Evolutionary conservation across 768 basidiomycete species (phyloP).

Genomic region (Auriculariales sp.): DNA sequence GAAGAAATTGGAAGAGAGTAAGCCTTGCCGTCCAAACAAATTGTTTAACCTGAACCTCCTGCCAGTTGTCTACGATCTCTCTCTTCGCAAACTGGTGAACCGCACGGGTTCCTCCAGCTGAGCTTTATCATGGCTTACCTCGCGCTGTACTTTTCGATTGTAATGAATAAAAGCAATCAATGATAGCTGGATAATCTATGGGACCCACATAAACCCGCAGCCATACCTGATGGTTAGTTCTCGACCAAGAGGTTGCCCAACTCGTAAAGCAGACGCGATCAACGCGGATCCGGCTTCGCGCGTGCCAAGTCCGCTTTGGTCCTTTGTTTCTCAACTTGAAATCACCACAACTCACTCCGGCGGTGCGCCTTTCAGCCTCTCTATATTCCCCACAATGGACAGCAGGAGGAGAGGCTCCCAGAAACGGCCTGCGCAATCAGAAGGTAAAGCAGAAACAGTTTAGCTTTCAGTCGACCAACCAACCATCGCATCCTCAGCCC

Average conservation of each 20-base stretch:
- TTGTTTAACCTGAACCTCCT: neutral
- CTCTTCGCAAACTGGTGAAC: constrained; percentile 43
- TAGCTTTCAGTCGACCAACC: constrained; percentile 1
- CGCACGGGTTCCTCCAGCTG: neutral
- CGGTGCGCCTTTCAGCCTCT: no score
- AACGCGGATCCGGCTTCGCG: neutral
- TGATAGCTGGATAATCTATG: neutral
- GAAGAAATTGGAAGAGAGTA: constrained; percentile 81
- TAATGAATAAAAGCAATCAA: neutral
- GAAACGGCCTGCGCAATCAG: constrained; percentile 54
- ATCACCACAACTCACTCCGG: no score
- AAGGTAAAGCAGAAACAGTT: constrained; percentile 36
- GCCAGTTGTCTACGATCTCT: constrained; percentile 75
- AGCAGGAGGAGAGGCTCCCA: no score
- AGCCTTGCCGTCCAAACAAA: constrained; percentile 8
- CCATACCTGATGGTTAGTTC: neutral
- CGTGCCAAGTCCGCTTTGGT: no score
- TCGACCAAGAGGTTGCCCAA: no score
- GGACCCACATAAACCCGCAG: neutral
- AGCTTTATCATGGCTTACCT: neutral
- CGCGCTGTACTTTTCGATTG: no score
- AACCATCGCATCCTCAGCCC: constrained; percentile 30
- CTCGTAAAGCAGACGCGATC: neutral
- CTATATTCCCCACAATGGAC: no score
- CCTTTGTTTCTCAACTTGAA: no score